A percentile compares a stretch with the other conserved stretches of the same genome.
phyloP scores from a whole-genome alignment of 192 early-diverging fungal genomes.

The Physocladia obscura region DNA sequence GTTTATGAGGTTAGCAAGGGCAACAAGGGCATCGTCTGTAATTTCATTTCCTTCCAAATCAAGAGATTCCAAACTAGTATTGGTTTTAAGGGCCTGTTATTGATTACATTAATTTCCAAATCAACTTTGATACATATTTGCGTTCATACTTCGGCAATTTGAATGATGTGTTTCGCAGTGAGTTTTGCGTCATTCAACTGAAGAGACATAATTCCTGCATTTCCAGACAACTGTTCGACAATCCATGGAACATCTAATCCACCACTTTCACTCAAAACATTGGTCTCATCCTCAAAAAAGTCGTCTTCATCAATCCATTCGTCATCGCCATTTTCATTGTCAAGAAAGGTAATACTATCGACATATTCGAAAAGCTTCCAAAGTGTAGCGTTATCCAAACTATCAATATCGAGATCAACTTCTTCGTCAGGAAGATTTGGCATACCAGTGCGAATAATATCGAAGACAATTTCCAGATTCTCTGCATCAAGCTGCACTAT shows the following conservation, averaged over 20 bases:
- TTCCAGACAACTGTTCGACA: not conserved
- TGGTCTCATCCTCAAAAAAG: not conserved
- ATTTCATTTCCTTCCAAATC: constrained; percentile 5
- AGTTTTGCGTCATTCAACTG: constrained; percentile 1
- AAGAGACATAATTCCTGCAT: constrained; percentile 5
- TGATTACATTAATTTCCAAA: not conserved
- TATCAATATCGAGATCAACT: constrained; percentile 93
- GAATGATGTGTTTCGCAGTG: not conserved
- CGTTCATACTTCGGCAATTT: not conserved
- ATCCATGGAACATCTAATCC: not conserved
- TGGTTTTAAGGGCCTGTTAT: constrained; percentile 4
- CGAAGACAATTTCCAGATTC: not conserved
- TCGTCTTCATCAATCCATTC: not conserved
- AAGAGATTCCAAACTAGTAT: not conserved
- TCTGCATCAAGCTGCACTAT: not conserved
- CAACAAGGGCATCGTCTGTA: not conserved
- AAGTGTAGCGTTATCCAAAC: constrained; percentile 76
- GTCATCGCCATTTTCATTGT: not conserved
- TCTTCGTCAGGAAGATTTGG: constrained; percentile 58
- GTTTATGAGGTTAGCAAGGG: not conserved
- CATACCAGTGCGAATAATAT: not conserved
- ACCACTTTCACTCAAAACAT: not conserved
- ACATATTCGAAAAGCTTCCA: constrained; percentile 85
- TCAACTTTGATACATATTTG: not conserved
- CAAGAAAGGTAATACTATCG: constrained; percentile 2